A percentile compares a stretch with the other conserved stretches of the same genome.
Evolutionary conservation across 2,329 filamentous ascomycete genomes (phyloP).

Genomic region (Diaporthe sp.): DNA sequence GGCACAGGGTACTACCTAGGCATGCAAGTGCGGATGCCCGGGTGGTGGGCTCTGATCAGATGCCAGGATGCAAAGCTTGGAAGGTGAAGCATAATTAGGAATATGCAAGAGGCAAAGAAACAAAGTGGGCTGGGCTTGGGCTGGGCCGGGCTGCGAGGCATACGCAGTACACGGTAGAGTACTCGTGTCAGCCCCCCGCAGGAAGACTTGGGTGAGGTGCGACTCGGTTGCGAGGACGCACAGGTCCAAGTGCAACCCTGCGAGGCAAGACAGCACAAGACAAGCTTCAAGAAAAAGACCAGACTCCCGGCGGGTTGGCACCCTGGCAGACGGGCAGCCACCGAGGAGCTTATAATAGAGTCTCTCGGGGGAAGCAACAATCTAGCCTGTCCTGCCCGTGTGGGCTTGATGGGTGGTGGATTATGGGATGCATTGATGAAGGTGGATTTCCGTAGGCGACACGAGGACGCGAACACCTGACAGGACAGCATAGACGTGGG

Average conservation of each 20-base stretch:
- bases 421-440: background rate
- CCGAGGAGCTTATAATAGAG: background rate
- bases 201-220: background rate
- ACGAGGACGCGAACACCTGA: background rate
- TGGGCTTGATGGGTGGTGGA: no score
- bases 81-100: background rate
- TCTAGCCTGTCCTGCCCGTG: background rate
- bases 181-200: background rate
- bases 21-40: background rate
- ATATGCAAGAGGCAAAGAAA: background rate
- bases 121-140: slow-evolving; percentile 1
- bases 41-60: slow-evolving; percentile 20
- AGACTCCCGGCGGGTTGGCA: slow-evolving; percentile 1
- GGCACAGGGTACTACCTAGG: background rate
- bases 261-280: background rate
- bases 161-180: background rate
- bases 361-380: background rate
- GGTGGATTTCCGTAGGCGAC: background rate
- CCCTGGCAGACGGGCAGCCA: background rate
- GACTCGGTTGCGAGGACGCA: slow-evolving; percentile 14
- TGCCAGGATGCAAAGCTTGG: slow-evolving; percentile 21
- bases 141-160: background rate
- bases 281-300: slow-evolving; percentile 2
- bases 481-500: background rate
- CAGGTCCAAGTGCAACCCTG: slow-evolving; percentile 1